phyloP scores from a whole-genome alignment of 305 asterid genomes.

The Fraxinus velutina region DNA sequence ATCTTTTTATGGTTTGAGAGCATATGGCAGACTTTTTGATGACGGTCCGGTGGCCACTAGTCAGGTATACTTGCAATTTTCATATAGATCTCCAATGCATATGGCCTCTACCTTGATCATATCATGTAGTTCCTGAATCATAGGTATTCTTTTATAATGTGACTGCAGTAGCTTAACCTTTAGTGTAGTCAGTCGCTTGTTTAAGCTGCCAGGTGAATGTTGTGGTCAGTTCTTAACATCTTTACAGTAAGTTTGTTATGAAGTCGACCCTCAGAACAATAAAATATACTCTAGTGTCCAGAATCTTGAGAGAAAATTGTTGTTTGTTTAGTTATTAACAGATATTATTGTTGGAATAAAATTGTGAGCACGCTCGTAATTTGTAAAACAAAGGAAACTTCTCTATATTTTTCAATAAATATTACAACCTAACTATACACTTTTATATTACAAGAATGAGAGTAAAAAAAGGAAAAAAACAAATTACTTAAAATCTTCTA shows the following conservation, averaged over 20 bases:
- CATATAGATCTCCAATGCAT: neutral
- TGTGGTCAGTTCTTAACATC: neutral
- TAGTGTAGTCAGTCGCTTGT: neutral
- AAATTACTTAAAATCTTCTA: neutral
- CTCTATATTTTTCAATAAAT: too few species aligned
- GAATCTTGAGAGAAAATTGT: neutral
- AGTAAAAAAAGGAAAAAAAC: neutral
- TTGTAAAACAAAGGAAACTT: neutral
- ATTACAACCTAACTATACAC: neutral
- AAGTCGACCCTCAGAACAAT: neutral
- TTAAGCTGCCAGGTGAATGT: constrained; percentile 1
- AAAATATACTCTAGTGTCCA: neutral
- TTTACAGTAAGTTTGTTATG: neutral
- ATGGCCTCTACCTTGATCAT: neutral
- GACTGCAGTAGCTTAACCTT: neutral
- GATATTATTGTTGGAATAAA: neutral
- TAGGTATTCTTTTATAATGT: neutral
- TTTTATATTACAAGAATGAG: neutral
- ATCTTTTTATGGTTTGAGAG: constrained; percentile 84
- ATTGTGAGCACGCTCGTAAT: neutral
- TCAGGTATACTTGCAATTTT: constrained; percentile 50
- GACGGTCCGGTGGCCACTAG: constrained; percentile 86
- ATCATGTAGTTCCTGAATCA: neutral
- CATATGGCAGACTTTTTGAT: constrained; percentile 73
- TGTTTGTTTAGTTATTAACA: neutral